A percentile compares a stretch with the other conserved stretches of the same genome.
Conservation (phyloP, 192 early-diverging fungal species). For the Backusella psychrophila region DNA sequence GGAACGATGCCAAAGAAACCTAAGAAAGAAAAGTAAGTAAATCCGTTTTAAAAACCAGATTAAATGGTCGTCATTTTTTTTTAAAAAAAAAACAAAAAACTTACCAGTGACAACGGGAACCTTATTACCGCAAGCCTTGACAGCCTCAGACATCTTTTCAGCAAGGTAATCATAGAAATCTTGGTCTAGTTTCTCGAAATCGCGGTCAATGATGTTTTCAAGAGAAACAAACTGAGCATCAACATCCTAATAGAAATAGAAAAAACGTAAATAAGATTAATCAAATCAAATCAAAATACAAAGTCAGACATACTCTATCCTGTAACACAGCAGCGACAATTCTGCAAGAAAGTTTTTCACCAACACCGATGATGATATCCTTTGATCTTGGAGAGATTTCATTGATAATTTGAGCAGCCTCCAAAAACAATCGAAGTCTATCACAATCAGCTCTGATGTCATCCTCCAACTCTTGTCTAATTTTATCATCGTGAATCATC, state of each 20-base stretch:
- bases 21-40: constrained; percentile 14
- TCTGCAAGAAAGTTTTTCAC: constrained; percentile 92
- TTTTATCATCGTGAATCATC: constrained; percentile 49
- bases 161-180: constrained; percentile 93
- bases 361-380: constrained; percentile 91
- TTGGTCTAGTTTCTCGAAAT: constrained; percentile 89
- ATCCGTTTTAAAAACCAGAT: neutral
- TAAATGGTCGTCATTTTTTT: neutral
- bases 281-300: constrained; percentile 18
- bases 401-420: constrained; percentile 88
- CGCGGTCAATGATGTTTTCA: constrained; percentile 76
- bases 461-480: constrained; percentile 47
- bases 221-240: constrained; percentile 85
- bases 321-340: constrained; percentile 84
- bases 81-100: no score
- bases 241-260: constrained; percentile 49
- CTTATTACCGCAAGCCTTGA: constrained; percentile 55
- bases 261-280: neutral
- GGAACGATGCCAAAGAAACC: constrained; percentile 98
- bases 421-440: constrained; percentile 80
- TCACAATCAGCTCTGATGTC: constrained; percentile 79
- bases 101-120: constrained; percentile 91
- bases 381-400: constrained; percentile 95
- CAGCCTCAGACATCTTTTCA: constrained; percentile 57
- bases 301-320: constrained; percentile 42